phyloP scores from a whole-genome alignment of 2,329 filamentous ascomycete species.

The Colletotrichum orbiculare region DNA sequence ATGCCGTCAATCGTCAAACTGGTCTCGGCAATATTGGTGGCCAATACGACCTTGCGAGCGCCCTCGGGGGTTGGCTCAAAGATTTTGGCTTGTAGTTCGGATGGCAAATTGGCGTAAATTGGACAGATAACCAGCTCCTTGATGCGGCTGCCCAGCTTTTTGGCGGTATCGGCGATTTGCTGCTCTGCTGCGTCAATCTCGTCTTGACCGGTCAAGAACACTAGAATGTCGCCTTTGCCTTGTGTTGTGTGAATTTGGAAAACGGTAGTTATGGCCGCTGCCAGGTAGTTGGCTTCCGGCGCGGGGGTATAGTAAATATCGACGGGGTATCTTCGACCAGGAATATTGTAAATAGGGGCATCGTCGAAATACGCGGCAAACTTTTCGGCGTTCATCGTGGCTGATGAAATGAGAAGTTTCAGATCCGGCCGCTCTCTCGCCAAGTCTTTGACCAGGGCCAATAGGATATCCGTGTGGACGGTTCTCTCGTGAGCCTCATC shows the following conservation, averaged over 20 bases:
- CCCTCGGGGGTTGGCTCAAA: slow-evolving; percentile 91
- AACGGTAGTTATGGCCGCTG: slow-evolving; percentile 89
- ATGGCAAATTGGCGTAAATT: slow-evolving; percentile 93
- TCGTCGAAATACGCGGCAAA: slow-evolving; percentile 94
- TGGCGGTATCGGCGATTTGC: slow-evolving; percentile 84
- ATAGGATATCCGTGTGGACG: slow-evolving; percentile 88
- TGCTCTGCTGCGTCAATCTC: slow-evolving; percentile 92
- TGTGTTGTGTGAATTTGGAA: slow-evolving; percentile 96
- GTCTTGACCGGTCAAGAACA: slow-evolving; percentile 95
- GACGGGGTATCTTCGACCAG: slow-evolving; percentile 87
- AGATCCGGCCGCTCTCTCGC: slow-evolving; percentile 84
- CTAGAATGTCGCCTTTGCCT: slow-evolving; percentile 86
- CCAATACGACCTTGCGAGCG: slow-evolving; percentile 89
- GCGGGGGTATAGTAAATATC: slow-evolving; percentile 91
- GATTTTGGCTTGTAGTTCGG: slow-evolving; percentile 90
- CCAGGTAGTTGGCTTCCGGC: slow-evolving; percentile 93
- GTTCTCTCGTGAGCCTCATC: slow-evolving; percentile 98
- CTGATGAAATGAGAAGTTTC: slow-evolving; percentile 91
- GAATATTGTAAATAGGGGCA: slow-evolving; percentile 94
- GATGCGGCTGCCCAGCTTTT: slow-evolving; percentile 86
- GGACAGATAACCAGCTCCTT: slow-evolving; percentile 91
- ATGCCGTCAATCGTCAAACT: slow-evolving; percentile 96
- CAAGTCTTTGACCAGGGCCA: slow-evolving; percentile 90
- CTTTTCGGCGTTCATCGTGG: slow-evolving; percentile 93
- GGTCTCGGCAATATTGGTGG: slow-evolving; percentile 97